Conservation (phyloP, 768 basidiomycete species). For the Trametes maxima region DNA sequence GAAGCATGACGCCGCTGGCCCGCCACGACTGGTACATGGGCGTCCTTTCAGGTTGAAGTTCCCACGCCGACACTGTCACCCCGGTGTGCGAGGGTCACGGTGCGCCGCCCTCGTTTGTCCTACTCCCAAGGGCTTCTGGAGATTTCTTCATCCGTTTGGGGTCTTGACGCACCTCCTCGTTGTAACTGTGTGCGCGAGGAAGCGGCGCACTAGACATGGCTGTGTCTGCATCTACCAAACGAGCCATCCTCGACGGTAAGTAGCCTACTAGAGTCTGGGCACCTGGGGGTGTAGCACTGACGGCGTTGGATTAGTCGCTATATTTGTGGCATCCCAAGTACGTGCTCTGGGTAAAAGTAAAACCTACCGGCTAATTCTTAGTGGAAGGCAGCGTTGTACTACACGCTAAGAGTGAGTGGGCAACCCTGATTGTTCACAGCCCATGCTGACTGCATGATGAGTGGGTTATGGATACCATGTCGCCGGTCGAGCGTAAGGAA, state of each 20-base stretch:
- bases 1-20: too few relatives aligned
- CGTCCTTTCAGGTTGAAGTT: too few relatives aligned
- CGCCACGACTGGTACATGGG: too few relatives aligned
- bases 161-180: not conserved
- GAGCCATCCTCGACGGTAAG: constrained; percentile 7
- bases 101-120: too few relatives aligned
- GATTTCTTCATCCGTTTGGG: not conserved
- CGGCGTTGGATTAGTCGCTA: constrained; percentile 34
- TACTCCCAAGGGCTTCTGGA: too few relatives aligned
- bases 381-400: constrained; percentile 74
- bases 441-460: constrained; percentile 29
- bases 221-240: constrained; percentile 6
- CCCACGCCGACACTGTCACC: too few relatives aligned
- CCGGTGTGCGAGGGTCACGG: too few relatives aligned
- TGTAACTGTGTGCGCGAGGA: too few relatives aligned
- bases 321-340: constrained; percentile 56
- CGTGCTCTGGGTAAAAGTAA: constrained; percentile 19
- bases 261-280: not conserved
- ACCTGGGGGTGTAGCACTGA: not conserved
- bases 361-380: not conserved
- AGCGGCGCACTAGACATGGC: not conserved
- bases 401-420: constrained; percentile 65
- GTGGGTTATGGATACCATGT: constrained; percentile 67
- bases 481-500: constrained; percentile 53
- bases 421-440: not conserved